Conservation (phyloP, 257 asterid species). For the Solanum paucissectum region DNA sequence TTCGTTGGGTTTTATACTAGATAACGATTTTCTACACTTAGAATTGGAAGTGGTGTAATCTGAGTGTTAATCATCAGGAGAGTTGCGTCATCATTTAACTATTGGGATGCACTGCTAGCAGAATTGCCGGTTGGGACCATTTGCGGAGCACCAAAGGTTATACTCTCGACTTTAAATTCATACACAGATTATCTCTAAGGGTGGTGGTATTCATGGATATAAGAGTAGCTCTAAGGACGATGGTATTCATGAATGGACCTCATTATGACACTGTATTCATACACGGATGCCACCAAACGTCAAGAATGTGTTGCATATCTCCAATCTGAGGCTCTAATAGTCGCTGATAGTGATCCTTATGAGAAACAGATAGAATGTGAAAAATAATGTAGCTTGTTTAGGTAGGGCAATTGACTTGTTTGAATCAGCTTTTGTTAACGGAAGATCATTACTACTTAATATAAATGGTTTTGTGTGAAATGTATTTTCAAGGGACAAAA, state of each 20-base stretch:
- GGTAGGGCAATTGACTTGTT: slow-evolving; percentile 78
- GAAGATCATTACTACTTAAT: not conserved
- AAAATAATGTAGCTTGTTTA: slow-evolving; percentile 59
- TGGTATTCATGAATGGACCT: slow-evolving; percentile 48
- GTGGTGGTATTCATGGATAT: slow-evolving; percentile 32
- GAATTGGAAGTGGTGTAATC: no score
- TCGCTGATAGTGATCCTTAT: slow-evolving; percentile 66
- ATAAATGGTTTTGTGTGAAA: not conserved
- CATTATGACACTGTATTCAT: slow-evolving; percentile 60
- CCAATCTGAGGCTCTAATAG: slow-evolving; percentile 88
- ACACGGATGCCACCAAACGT: slow-evolving; percentile 33
- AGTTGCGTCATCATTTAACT: no score
- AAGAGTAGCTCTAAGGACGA: slow-evolving; percentile 62
- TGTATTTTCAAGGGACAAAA: not conserved
- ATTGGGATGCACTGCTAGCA: slow-evolving; percentile 59
- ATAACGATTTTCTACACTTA: no score
- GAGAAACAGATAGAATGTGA: slow-evolving; percentile 79
- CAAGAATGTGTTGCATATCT: slow-evolving; percentile 80
- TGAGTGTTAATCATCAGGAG: no score
- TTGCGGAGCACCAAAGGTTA: slow-evolving; percentile 90
- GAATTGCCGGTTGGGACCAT: slow-evolving; percentile 94
- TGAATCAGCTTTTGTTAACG: slow-evolving; percentile 50
- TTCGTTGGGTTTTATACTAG: no score
- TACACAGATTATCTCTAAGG: no score
- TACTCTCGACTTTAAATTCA: not conserved